These are phyloP conservation scores for Nakazawaea anatomiae DNA, from an alignment of 805 yeast genomes.

Conservation along the genomic window DNA sequence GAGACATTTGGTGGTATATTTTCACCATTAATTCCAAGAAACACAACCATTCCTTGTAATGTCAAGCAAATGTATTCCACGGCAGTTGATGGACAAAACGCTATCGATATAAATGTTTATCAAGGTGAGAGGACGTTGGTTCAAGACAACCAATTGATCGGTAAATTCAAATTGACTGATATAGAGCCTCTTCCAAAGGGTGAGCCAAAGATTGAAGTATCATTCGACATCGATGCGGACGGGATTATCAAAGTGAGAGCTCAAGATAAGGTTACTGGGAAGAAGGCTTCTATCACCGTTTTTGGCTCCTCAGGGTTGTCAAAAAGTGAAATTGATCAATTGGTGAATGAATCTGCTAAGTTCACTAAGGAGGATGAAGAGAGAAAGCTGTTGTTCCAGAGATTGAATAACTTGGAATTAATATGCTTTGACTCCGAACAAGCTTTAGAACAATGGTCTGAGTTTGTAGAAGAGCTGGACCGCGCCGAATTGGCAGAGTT, in stretches of 20 bases:
- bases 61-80: constrained; percentile 91
- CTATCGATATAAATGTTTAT: constrained; percentile 93
- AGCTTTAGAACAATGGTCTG: constrained; percentile 21
- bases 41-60: constrained; percentile 93
- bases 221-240: constrained; percentile 94
- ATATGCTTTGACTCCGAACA: constrained; percentile 29
- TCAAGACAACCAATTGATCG: constrained; percentile 91
- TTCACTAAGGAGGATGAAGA: constrained; percentile 84
- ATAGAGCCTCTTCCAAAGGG: constrained; percentile 90
- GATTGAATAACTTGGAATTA: constrained; percentile 56
- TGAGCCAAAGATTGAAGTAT: constrained; percentile 84
- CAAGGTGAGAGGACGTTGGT: constrained; percentile 97
- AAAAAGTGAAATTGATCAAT: constrained; percentile 82
- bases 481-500: constrained; percentile 13
- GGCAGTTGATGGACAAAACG: constrained; percentile 91
- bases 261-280: constrained; percentile 87
- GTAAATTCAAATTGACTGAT: constrained; percentile 87
- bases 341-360: constrained; percentile 89
- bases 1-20: constrained; percentile 97
- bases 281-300: constrained; percentile 92
- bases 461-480: constrained; percentile 15
- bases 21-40: constrained; percentile 79
- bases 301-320: constrained; percentile 94
- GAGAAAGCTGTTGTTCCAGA: constrained; percentile 76
- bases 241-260: constrained; percentile 96